Evolutionary conservation across 139 green algal genomes (phyloP), one percentile per base, ranked within the genome.

Genomic region (Tetradesmus lagerheimii): DNA sequence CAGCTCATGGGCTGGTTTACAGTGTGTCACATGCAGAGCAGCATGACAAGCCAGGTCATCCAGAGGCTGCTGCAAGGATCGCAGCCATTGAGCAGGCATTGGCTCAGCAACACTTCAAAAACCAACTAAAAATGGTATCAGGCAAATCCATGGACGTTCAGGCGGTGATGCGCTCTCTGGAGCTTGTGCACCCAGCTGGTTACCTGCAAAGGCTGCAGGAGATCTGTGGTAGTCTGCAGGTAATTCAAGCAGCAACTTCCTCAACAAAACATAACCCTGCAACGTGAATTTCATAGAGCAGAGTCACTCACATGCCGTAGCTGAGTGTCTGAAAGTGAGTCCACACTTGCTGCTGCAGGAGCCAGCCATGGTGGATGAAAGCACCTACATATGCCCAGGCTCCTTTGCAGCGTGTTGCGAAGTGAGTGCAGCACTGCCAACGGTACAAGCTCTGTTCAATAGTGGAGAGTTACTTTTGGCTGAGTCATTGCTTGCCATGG

Each of bases 31-130:
- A 11, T 57, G 82, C 82, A 29, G 35, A 43, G n/a, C 38, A 23
- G 34, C 83, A 88, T 43, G 64, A 88, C 62, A 88, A 88, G 37
- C 76, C 76, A 15, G 27, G 38, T 62, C 95, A 97, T 71, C 87
- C 94, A 0, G 95, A 97, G 89, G 95, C 90, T 18, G 86, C 91
- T 25, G 93, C 89, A 5, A 89, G 95, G 0, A 77, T 95, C 0
- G 85, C 89, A 3, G 94, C 95, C n/a, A 95, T 97, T 29, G 12
- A 94, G 1, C 43, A 85, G 20, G 93, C 92, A 0, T 86, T 97
- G 4, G 66, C 93, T 0, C 86, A 91, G 9, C 85, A 94, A n/a
- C 6, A 29, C 23, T 45, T 62, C 3, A 35, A 88, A 1, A 57
- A 79, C 3, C 57, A 78, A 6, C 8, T 29, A 0, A 0, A 37